Evolutionary conservation across 768 basidiomycete genomes (phyloP).

Genomic region (Sarcomyxa edulis): DNA sequence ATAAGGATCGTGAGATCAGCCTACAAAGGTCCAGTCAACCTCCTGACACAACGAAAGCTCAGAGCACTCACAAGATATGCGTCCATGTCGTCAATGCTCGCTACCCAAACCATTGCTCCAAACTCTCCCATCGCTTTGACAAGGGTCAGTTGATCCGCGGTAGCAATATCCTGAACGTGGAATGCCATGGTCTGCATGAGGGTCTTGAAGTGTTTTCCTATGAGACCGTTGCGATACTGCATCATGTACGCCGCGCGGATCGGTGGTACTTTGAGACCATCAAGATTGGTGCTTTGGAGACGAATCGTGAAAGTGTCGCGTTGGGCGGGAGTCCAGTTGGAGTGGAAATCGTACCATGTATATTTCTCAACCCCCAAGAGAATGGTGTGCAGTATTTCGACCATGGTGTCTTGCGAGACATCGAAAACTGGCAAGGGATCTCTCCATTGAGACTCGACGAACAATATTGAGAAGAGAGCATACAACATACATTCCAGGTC

Average conservation of each 20-base stretch:
- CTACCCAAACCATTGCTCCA: conserved; percentile 33
- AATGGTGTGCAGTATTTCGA: conserved; percentile 40
- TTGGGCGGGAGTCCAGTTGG: conserved; percentile 20
- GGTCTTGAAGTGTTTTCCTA: conserved; percentile 36
- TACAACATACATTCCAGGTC: background rate
- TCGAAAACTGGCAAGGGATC: conserved; percentile 25
- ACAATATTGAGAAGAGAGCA: conserved; percentile 17
- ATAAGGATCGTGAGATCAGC: conserved; percentile 20
- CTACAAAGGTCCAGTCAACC: too few species aligned
- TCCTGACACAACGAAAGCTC: background rate
- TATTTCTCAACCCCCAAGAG: conserved; percentile 39
- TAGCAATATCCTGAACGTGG: conserved; percentile 28
- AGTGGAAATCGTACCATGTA: conserved; percentile 29
- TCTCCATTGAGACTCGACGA: conserved; percentile 16
- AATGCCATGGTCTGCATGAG: conserved; percentile 30
- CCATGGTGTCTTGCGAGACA: conserved; percentile 26
- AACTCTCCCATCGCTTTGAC: conserved; percentile 29
- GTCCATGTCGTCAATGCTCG: conserved; percentile 28
- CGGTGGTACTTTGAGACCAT: conserved; percentile 22
- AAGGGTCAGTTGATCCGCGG: conserved; percentile 14
- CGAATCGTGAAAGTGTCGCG: conserved; percentile 20
- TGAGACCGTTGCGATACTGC: conserved; percentile 35
- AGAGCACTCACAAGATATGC: conserved; percentile 19
- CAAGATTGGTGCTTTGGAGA: conserved; percentile 24
- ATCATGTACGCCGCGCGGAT: conserved; percentile 36